These are phyloP conservation scores for Lathyrus aphaca DNA, from an alignment of 306 rosid genomes.

Conservation along the genomic window DNA sequence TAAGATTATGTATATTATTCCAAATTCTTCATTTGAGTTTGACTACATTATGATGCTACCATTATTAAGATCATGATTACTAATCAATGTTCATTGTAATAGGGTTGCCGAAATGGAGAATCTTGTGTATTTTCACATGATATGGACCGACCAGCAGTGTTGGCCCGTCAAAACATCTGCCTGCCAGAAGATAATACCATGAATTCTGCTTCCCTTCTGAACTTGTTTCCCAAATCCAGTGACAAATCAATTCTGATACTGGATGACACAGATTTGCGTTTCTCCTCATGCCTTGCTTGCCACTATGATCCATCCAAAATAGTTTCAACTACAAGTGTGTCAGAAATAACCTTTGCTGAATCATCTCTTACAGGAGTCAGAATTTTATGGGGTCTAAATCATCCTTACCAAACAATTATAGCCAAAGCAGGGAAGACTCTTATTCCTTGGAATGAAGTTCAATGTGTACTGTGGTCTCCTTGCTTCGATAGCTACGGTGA, in stretches of 20 bases:
- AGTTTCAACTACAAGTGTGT: slow-evolving; percentile 61
- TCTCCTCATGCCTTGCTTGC: slow-evolving; percentile 56
- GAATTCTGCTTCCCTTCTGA: slow-evolving; percentile 52
- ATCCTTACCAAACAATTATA: slow-evolving; percentile 70
- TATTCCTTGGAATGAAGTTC: slow-evolving; percentile 71
- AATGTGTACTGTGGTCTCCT: slow-evolving; percentile 79
- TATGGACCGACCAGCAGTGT: slow-evolving; percentile 39
- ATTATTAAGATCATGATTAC: slow-evolving; percentile 26
- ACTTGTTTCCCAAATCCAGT: slow-evolving; percentile 51
- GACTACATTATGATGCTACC: slow-evolving; percentile 31
- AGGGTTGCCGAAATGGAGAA: slow-evolving; percentile 85
- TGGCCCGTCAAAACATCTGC: slow-evolving; percentile 48
- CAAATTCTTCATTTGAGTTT: slow-evolving; percentile 24
- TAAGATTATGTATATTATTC: slow-evolving; percentile 30
- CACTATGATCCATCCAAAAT: slow-evolving; percentile 60
- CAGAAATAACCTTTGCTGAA: slow-evolving; percentile 51
- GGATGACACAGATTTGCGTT: slow-evolving; percentile 65
- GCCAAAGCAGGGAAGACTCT: slow-evolving; percentile 53
- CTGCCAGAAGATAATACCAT: slow-evolving; percentile 56
- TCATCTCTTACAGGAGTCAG: slow-evolving; percentile 53
- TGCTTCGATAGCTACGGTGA: slow-evolving; percentile 54
- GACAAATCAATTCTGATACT: slow-evolving; percentile 61
- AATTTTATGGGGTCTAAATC: slow-evolving; percentile 69
- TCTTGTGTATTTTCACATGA: slow-evolving; percentile 75
- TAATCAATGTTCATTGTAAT: slow-evolving; percentile 33